Percentiles rank a stretch among this genome's conserved stretches.
Evolutionary conservation across 352 stramenopile genomes (phyloP).

Genomic region (Pythium rhizo-oryzae): DNA sequence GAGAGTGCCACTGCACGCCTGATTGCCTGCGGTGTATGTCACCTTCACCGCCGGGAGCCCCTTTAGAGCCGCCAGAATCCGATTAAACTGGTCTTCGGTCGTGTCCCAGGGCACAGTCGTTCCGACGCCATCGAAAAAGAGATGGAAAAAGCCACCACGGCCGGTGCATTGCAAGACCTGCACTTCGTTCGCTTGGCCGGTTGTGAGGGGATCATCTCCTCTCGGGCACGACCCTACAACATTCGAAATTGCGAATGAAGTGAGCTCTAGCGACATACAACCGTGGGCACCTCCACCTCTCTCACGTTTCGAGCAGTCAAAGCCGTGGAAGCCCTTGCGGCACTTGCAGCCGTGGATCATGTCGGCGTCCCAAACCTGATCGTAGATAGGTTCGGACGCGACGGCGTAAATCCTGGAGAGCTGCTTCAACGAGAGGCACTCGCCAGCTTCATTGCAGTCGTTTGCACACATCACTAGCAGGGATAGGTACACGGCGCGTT

Average conservation of each 20-base stretch:
- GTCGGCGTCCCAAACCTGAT: conserved; percentile 60
- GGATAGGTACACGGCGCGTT: conserved; percentile 19
- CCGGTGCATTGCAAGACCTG: conserved; percentile 84
- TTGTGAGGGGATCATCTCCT: conserved; percentile 89
- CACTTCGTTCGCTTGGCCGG: conserved; percentile 81
- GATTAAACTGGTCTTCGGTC: conserved; percentile 46
- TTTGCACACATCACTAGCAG: conserved; percentile 56
- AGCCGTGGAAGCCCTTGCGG: conserved; percentile 73
- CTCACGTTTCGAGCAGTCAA: conserved; percentile 78
- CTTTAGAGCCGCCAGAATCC: conserved; percentile 46
- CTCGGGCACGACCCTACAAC: conserved; percentile 61
- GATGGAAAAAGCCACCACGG: conserved; percentile 56
- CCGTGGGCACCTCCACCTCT: neutral
- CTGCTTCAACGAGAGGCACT: conserved; percentile 71
- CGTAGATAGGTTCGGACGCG: conserved; percentile 54
- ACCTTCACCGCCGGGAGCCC: conserved; percentile 47
- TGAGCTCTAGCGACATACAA: neutral
- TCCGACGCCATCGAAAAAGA: conserved; percentile 67
- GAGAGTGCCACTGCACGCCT: conserved; percentile 43
- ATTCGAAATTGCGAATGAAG: neutral
- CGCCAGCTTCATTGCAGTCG: conserved; percentile 45
- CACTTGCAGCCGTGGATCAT: conserved; percentile 91
- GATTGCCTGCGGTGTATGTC: conserved; percentile 42
- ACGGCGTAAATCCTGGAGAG: conserved; percentile 51
- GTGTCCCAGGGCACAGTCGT: conserved; percentile 58